Base-by-base conservation (phyloP, 345 rosid genomes). In the Anacardium occidentale region DNA sequence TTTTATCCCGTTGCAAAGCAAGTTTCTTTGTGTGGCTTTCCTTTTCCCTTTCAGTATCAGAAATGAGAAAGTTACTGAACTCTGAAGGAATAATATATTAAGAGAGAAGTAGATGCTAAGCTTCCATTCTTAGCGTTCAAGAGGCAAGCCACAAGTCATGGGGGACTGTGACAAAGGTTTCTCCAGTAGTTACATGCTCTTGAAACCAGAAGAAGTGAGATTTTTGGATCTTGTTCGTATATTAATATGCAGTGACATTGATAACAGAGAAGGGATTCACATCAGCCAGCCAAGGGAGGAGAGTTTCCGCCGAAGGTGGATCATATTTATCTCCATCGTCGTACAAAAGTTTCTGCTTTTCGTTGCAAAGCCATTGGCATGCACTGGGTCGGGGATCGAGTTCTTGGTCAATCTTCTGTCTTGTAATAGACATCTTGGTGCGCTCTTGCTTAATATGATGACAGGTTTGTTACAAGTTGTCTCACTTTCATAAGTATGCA, bases 151-250 rank as follows among this genome's bases (percentile, higher is more conserved):
- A n/a, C n/a, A n/a, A n/a, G n/a, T 25, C 37, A 29, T 7, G 76
- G 70, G 66, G 82, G 77, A 70, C 3, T 74, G 79, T 52, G 73
- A 81, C 56, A 70, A 82, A 56, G 80, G 79, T 15, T 84, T 83
- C 64, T 68, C 80, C 12, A 74, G 74, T 79, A 81, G 75, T 57
- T 75, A 84, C 60, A 76, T 90, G 83, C 81, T 86, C 13, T 59
- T 90, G 64, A 84, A 83, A 64, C 91, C 90, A 2, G 87, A 89
- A 51, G 75, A 90, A 29, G 78, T 87, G 25, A 59, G 57, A 11
- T 74, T 87, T 6, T 17, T 73, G 1, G 91, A 90, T 73, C 85
- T 88, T 32, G 47, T 89, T 51, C 71, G 66, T 48, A 12, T 90
- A 4, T 65, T 93, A 24, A 77, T 86, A 53, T 84, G 81, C 18